Evolutionary conservation across 306 rosid species (phyloP).

Genomic region (Pueraria montana): DNA sequence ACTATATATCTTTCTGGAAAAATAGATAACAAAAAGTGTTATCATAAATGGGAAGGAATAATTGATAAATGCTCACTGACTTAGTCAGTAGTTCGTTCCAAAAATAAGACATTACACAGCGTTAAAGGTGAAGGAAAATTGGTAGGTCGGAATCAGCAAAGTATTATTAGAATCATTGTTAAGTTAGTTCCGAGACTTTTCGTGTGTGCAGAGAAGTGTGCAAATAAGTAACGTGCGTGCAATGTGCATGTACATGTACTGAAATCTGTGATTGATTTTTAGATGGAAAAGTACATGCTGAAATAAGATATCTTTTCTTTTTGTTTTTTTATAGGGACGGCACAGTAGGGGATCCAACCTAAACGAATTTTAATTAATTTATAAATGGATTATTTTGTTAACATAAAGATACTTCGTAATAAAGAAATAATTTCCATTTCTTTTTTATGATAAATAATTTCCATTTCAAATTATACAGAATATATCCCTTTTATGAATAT

Average conservation of each 20-base stretch:
- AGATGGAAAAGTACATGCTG: not conserved
- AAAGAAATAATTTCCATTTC: not conserved
- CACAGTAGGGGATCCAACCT: not conserved
- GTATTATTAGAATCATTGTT: not conserved
- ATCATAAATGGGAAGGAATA: not conserved
- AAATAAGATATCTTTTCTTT: not conserved
- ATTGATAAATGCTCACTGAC: not conserved
- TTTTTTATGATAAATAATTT: not conserved
- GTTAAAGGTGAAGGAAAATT: slow-evolving; percentile 21
- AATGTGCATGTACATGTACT: slow-evolving; percentile 30
- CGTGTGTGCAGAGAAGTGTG: slow-evolving; percentile 29
- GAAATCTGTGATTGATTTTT: slow-evolving; percentile 2
- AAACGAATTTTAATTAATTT: slow-evolving; percentile 4
- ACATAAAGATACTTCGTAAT: not conserved
- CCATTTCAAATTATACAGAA: not conserved
- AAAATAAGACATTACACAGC: not conserved
- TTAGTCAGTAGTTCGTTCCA: not conserved
- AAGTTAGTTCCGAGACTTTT: slow-evolving; percentile 40
- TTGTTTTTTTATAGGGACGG: not conserved
- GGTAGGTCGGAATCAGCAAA: slow-evolving; percentile 31
- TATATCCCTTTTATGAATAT: not conserved
- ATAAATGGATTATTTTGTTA: not conserved
- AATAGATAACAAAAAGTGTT: not conserved
- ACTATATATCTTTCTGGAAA: not conserved
- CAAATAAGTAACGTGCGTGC: slow-evolving; percentile 37